Evolutionary conservation across 306 rosid species (phyloP), one percentile per base, ranked within the genome.

Genomic region (Pachyrhizus erosus): DNA sequence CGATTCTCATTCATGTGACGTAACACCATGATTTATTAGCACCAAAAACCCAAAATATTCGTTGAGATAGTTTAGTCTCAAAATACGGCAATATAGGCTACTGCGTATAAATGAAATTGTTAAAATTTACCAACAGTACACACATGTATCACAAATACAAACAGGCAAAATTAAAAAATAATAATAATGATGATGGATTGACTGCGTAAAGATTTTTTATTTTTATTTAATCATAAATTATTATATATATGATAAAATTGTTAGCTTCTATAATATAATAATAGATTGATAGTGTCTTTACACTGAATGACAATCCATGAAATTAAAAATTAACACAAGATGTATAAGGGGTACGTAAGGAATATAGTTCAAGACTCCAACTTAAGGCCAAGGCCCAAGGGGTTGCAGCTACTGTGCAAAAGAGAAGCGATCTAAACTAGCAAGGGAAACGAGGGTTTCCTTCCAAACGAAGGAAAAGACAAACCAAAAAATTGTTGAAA

Each of bases 311-410:
- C 8, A 23, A 12, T 11, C 7, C 11, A 24, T 24, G 2, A 24
- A 11, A 58, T 4, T 58, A 0, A 39, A 68, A 40, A 12, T 12
- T 52, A 52, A 65, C 51, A 17, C 14, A n/a, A 11, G 20, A 52
- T 26, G 46, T 7, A 40, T 77, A 80, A 71, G 33, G 61, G 58
- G 70, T 81, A 78, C 24, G 71, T 46, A 15, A 76, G 77, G 18
- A 1, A 40, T 48, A 66, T 18, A 31, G 24, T 31, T 33, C 14
- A 65, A 33, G 45, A 31, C 70, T 31, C 45, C 24, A 33, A n/a
- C 45, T 14, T 14, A 29, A 7, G 42, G 42, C 42, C 42, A 62
- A 29, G n/a, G n/a, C n/a, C n/a, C n/a, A n/a, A n/a, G n/a, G n/a
- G 21, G 61, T 62, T 14, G 45, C 24, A 33, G 43, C 43, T 14